phyloP scores from a whole-genome alignment of 2,329 filamentous ascomycete genomes.

The Podosphaera aphanis region DNA sequence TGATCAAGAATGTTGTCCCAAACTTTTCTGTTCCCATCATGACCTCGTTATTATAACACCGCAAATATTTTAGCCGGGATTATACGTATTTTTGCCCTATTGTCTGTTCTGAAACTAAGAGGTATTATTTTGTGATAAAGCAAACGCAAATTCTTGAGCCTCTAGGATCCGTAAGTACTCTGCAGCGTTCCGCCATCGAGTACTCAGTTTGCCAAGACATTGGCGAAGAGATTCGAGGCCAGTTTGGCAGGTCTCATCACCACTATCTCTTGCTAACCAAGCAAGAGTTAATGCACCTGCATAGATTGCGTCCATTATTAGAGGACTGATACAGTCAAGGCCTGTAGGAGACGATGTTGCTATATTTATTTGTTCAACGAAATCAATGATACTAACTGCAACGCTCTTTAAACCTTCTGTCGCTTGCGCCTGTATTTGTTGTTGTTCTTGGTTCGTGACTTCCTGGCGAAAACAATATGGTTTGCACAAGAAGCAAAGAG shows the following conservation, averaged over 20 bases:
- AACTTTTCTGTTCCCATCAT: background rate
- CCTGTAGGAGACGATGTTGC: conserved; percentile 8
- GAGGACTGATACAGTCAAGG: conserved; percentile 15
- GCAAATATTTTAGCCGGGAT: background rate
- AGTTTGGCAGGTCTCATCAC: conserved; percentile 13
- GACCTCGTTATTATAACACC: background rate
- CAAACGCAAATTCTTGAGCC: conserved; percentile 17
- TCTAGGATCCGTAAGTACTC: conserved; percentile 18
- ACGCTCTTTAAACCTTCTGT: conserved; percentile 16
- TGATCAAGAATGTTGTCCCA: background rate
- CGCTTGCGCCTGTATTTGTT: conserved; percentile 16
- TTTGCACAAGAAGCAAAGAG: conserved; percentile 17
- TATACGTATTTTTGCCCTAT: background rate
- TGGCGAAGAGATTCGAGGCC: conserved; percentile 15
- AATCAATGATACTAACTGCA: conserved; percentile 12
- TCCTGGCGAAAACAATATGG: conserved; percentile 16
- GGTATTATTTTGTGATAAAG: background rate
- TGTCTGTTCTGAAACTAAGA: background rate
- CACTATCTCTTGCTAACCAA: conserved; percentile 19
- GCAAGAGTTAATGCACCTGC: conserved; percentile 17
- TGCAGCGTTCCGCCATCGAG: conserved; percentile 18
- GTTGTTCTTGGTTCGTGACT: conserved; percentile 7
- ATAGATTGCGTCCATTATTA: conserved; percentile 19
- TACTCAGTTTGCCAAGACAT: conserved; percentile 13
- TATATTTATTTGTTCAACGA: conserved; percentile 12